phyloP scores from a whole-genome alignment of 108 stramenopile species.

The Nitzschia palea region DNA sequence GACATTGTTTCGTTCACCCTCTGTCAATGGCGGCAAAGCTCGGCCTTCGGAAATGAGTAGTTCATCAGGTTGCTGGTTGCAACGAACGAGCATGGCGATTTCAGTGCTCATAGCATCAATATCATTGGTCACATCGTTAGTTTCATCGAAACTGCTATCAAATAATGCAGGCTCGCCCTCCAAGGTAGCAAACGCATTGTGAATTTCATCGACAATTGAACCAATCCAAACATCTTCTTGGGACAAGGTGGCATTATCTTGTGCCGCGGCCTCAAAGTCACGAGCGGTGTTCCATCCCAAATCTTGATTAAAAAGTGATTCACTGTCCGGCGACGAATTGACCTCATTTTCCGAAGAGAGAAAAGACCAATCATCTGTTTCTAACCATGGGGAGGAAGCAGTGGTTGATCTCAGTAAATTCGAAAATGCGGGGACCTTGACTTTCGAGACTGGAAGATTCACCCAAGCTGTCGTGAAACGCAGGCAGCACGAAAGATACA shows the following conservation, averaged over 20 bases:
- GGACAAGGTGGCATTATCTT: background rate
- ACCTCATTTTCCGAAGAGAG: constrained; percentile 26
- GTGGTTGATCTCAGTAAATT: too few species aligned
- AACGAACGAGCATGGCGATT: constrained; percentile 71
- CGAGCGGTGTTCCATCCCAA: constrained; percentile 20
- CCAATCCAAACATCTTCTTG: constrained; percentile 44
- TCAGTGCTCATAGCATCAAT: constrained; percentile 52
- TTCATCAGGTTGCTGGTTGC: constrained; percentile 65
- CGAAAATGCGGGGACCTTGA: background rate
- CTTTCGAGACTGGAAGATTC: too few species aligned
- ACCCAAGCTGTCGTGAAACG: too few species aligned
- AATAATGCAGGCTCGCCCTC: constrained; percentile 23
- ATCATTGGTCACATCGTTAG: background rate
- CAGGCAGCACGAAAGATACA: too few species aligned
- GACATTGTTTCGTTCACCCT: constrained; percentile 42
- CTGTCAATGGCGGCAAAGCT: constrained; percentile 60
- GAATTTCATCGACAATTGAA: constrained; percentile 38
- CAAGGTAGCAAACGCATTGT: constrained; percentile 23
- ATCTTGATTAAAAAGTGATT: constrained; percentile 13
- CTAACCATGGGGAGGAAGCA: constrained; percentile 23
- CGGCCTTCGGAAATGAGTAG: constrained; percentile 60
- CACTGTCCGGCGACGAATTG: constrained; percentile 13
- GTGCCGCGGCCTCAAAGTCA: background rate
- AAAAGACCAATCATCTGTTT: constrained; percentile 42
- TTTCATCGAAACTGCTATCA: constrained; percentile 33